A percentile compares a stretch with the other conserved stretches of the same genome.
Conservation (phyloP, 1,284 basidiomycete species). For the Entoloma clypeatum region DNA sequence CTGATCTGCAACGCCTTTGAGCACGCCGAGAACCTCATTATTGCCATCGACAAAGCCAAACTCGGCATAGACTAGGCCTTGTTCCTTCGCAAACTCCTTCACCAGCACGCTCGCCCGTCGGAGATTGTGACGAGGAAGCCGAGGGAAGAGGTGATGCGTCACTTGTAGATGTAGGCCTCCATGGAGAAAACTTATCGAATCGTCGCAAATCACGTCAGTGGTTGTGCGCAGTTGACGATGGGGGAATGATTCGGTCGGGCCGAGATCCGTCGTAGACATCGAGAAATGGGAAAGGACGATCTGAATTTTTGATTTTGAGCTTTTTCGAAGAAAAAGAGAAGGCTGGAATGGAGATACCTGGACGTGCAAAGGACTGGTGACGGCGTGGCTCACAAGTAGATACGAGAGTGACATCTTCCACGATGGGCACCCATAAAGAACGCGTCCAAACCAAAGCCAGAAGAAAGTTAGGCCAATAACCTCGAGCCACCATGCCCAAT, state of each 20-base stretch:
- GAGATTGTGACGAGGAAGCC: slow-evolving; percentile 92
- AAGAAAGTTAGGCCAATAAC: slow-evolving; percentile 66
- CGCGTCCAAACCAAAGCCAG: slow-evolving; percentile 75
- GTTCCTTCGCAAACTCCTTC: slow-evolving; percentile 81
- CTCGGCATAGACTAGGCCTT: slow-evolving; percentile 84
- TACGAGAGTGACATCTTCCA: slow-evolving; percentile 67
- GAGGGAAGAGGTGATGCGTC: slow-evolving; percentile 95
- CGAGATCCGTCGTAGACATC: slow-evolving; percentile 91
- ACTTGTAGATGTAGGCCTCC: slow-evolving; percentile 95
- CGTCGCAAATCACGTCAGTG: slow-evolving; percentile 88
- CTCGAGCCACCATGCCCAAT: slow-evolving; percentile 75
- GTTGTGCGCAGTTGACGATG: slow-evolving; percentile 95
- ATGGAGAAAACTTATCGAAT: slow-evolving; percentile 84
- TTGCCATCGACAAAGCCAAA: slow-evolving; percentile 89
- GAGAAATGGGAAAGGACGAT: slow-evolving; percentile 98
- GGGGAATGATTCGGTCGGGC: slow-evolving; percentile 87
- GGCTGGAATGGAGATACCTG: slow-evolving; percentile 47
- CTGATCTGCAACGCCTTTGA: slow-evolving; percentile 81
- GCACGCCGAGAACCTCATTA: slow-evolving; percentile 69
- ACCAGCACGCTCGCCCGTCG: slow-evolving; percentile 78
- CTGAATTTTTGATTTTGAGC: slow-evolving; percentile 37
- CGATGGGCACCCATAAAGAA: slow-evolving; percentile 64
- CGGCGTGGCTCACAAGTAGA: slow-evolving; percentile 75
- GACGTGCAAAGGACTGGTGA: slow-evolving; percentile 82
- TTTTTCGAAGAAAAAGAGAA: neutral